These are phyloP conservation scores for Aspergillus quadricinctus DNA, from an alignment of 2,329 filamentous ascomycete species.

Conservation along the genomic window DNA sequence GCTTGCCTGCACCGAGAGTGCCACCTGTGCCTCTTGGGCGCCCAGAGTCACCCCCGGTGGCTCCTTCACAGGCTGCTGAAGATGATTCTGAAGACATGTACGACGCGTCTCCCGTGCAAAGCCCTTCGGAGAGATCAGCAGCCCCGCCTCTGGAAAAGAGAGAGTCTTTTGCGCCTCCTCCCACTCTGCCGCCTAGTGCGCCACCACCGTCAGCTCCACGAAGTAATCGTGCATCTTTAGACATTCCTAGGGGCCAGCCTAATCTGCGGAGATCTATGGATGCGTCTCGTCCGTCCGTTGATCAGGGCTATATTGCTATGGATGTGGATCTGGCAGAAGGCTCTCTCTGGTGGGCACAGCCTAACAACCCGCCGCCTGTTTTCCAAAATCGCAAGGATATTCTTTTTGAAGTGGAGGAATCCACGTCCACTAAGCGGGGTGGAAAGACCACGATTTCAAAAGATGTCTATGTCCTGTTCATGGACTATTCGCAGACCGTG, in stretches of 20 bases:
- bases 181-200: conserved; percentile 36
- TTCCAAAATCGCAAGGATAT: conserved; percentile 82
- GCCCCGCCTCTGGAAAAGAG: conserved; percentile 37
- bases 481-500: conserved; percentile 93
- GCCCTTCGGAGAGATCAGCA: conserved; percentile 28
- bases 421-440: conserved; percentile 63
- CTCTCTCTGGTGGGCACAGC: conserved; percentile 83
- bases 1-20: conserved; percentile 23
- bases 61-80: conserved; percentile 26
- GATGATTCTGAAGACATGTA: conserved; percentile 46
- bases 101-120: conserved; percentile 37
- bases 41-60: conserved; percentile 14
- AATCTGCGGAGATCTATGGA: conserved; percentile 66
- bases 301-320: conserved; percentile 79
- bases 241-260: conserved; percentile 53
- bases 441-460: conserved; percentile 70
- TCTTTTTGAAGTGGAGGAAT: conserved; percentile 76
- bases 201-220: conserved; percentile 43
- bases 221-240: conserved; percentile 57
- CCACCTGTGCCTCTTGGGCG: conserved; percentile 20
- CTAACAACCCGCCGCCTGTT: conserved; percentile 72
- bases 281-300: conserved; percentile 65
- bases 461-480: conserved; percentile 81
- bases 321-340: conserved; percentile 74
- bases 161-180: conserved; percentile 46